Evolutionary conservation across 208 protist species (phyloP), one percentile per base, ranked within the genome.

Genomic region (Leishmania major): DNA sequence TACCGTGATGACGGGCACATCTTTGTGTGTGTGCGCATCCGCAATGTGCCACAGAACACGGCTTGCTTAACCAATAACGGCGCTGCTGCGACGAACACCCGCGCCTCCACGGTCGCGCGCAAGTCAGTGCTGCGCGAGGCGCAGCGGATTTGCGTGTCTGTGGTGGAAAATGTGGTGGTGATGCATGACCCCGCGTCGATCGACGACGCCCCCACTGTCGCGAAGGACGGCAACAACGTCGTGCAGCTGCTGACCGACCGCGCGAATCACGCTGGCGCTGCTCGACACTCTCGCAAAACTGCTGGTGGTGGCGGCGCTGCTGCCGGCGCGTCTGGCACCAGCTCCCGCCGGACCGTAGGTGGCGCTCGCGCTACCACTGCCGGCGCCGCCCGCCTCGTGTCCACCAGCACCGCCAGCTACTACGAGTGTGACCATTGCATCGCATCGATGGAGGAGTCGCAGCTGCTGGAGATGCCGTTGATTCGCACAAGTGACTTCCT

Each of bases 1-100:
- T 92, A 92, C 83, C 83, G 88, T 10, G 92, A 96, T 76, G 90
- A 96, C 69, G 92, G 92, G 15, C 90, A 94, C 82, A 96, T 96
- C 62, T 88, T 89, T 82, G 92, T 96, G 53, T 96, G 92, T 75
- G 89, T 96, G 73, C 92, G 92, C 45, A 85, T 96, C 22, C 90
- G 92, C 7, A 81, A 92, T 80, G 88, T 93, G 25, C 87, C 88
- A 4, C 80, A 81, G 37, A 78, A 89, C 70, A 72, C 78, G 40
- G 76, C 71, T 57, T 84, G 82, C 57, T 66, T 83, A 35, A 81
- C 82, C 67, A 77, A 70, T 67, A 76, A 47, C 79, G 85, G 35
- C 71, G 74, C 25, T 31, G 72, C 81, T n/a, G 51, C 81, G 35
- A 67, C 78, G 67, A 81, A 60, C 76, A 77, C 78, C 3, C 78